These are phyloP conservation scores for Penstemon davidsonii DNA, from an alignment of 257 asterid species.

Conservation along the genomic window DNA sequence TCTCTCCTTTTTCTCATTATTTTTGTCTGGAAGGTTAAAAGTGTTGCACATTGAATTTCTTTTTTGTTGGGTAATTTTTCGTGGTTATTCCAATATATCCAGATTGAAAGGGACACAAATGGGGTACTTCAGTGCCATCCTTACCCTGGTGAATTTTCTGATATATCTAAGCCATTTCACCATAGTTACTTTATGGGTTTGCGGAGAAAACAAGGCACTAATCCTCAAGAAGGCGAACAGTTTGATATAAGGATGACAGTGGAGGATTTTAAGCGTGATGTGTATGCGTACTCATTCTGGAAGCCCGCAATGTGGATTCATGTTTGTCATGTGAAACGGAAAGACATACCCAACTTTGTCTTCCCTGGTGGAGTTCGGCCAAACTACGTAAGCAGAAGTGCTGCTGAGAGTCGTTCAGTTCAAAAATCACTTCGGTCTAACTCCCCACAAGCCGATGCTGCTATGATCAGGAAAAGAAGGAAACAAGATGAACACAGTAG, in stretches of 20 bases:
- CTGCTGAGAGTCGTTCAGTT: conserved; percentile 31
- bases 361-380: conserved; percentile 79
- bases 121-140: conserved; percentile 88
- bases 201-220: conserved; percentile 67
- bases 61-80: conserved; percentile 25
- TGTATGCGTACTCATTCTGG: conserved; percentile 57
- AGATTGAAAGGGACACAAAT: conserved; percentile 84
- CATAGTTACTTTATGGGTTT: conserved; percentile 82
- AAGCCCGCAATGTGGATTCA: conserved; percentile 66
- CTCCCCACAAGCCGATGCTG: conserved; percentile 35
- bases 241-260: conserved; percentile 81
- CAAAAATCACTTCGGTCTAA: conserved; percentile 33
- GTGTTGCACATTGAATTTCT: background rate
- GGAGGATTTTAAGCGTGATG: conserved; percentile 68
- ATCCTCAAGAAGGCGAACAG: conserved; percentile 70
- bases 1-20: background rate
- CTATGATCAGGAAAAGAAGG: conserved; percentile 50
- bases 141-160: conserved; percentile 76
- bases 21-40: conserved; percentile 8
- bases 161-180: conserved; percentile 58
- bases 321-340: conserved; percentile 63
- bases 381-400: conserved; percentile 36
- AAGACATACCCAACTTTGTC: conserved; percentile 67
- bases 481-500: conserved; percentile 40
- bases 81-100: conserved; percentile 22